Conservation (phyloP, 75 land plant genomes). For the Cunninghamia lanceolata region DNA sequence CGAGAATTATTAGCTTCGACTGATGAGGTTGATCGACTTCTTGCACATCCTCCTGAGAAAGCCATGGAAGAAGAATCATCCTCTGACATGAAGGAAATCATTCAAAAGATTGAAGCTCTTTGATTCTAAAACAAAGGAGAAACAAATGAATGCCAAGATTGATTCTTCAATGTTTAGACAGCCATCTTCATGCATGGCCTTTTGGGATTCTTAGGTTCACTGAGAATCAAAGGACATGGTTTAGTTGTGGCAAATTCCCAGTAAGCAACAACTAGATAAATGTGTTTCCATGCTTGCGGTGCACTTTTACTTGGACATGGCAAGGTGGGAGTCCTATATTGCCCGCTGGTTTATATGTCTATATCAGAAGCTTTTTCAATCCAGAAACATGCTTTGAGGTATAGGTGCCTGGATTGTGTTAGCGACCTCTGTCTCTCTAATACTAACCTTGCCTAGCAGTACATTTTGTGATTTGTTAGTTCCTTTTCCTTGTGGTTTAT, state of each 20-base stretch:
- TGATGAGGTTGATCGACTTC: not conserved
- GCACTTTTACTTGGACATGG: not conserved
- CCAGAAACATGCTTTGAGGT: not conserved
- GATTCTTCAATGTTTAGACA: not conserved
- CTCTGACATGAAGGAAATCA: not conserved
- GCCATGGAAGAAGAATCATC: constrained; percentile 3
- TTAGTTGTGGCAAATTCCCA: not conserved
- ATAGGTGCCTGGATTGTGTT: not conserved
- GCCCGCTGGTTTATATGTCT: not conserved
- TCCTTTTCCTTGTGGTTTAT: not conserved
- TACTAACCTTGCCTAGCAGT: not conserved
- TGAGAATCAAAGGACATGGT: not conserved
- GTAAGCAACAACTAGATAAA: not conserved
- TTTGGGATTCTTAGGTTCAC: not conserved
- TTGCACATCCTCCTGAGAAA: constrained; percentile 5
- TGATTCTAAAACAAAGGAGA: not conserved
- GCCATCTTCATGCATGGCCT: not conserved
- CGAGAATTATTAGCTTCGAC: constrained; percentile 20
- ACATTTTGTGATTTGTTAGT: not conserved
- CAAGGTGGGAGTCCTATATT: not conserved
- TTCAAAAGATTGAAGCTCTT: constrained; percentile 9
- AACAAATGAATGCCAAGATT: not conserved
- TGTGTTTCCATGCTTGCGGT: not conserved
- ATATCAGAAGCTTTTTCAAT: not conserved
- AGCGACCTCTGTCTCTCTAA: not conserved